These are phyloP conservation scores for Carpinus viminea DNA, from an alignment of 306 rosid genomes.

Conservation along the genomic window DNA sequence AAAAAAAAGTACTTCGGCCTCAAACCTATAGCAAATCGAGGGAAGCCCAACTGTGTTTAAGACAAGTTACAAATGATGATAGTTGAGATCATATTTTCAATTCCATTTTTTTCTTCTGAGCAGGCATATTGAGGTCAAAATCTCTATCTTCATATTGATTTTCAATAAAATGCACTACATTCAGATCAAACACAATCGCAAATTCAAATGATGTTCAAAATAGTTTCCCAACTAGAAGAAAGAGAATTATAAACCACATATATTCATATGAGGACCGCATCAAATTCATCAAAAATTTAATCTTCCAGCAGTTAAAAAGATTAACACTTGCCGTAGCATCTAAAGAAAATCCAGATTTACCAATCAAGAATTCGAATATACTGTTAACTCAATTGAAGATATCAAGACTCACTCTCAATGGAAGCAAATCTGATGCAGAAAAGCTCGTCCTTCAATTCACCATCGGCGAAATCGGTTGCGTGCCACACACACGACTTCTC, in stretches of 20 bases:
- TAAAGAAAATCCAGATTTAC: not conserved
- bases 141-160: not conserved
- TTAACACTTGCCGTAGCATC: not conserved
- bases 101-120: not conserved
- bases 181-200: not conserved
- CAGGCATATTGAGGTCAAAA: not conserved
- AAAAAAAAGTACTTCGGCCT: no score
- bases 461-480: slow-evolving; percentile 90
- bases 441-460: slow-evolving; percentile 92
- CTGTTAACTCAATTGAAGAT: not conserved
- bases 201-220: not conserved
- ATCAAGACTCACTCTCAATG: slow-evolving; percentile 70
- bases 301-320: no score
- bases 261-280: not conserved
- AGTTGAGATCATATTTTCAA: not conserved
- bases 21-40: not conserved
- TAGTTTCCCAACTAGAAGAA: not conserved
- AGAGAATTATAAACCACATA: not conserved
- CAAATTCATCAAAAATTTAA: not conserved
- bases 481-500: slow-evolving; percentile 98
- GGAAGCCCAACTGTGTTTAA: not conserved
- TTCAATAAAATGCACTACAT: not conserved
- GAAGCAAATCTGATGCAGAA: slow-evolving; percentile 95
- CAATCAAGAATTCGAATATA: not conserved
- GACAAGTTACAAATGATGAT: not conserved